A percentile compares a stretch with the other conserved stretches of the same genome.
phyloP scores from a whole-genome alignment of 257 asterid species.

The Echium plantagineum region DNA sequence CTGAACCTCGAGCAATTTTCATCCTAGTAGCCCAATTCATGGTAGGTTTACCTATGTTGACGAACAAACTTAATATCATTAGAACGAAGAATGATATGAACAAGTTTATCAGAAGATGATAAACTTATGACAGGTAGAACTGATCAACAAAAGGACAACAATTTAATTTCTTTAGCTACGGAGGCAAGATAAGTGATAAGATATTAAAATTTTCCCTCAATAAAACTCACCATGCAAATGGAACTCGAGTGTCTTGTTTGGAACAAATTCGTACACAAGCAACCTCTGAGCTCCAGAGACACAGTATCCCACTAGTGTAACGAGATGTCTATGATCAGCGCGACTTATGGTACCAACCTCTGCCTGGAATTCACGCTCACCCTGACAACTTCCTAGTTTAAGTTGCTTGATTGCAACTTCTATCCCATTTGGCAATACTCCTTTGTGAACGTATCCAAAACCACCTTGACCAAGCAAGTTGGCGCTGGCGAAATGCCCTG shows the following conservation, averaged over 20 bases:
- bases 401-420: constrained; percentile 75
- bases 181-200: neutral
- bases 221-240: constrained; percentile 69
- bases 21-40: constrained; percentile 66
- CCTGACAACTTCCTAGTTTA: constrained; percentile 75
- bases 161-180: neutral
- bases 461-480: constrained; percentile 91
- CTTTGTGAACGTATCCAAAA: constrained; percentile 83
- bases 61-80: constrained; percentile 8
- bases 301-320: constrained; percentile 69
- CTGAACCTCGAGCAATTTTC: constrained; percentile 75
- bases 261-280: constrained; percentile 72
- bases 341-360: constrained; percentile 83
- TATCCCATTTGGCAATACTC: constrained; percentile 59
- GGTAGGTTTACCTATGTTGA: constrained; percentile 47
- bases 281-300: constrained; percentile 67
- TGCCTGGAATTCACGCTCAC: constrained; percentile 97
- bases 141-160: neutral
- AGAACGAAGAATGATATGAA: neutral
- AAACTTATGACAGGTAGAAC: neutral
- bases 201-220: too few species aligned
- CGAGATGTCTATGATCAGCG: constrained; percentile 65
- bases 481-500: constrained; percentile 38
- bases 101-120: neutral
- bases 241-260: constrained; percentile 68